Conservation (phyloP, 2,329 filamentous ascomycete species). For the Ceratocystis lukuohia region DNA sequence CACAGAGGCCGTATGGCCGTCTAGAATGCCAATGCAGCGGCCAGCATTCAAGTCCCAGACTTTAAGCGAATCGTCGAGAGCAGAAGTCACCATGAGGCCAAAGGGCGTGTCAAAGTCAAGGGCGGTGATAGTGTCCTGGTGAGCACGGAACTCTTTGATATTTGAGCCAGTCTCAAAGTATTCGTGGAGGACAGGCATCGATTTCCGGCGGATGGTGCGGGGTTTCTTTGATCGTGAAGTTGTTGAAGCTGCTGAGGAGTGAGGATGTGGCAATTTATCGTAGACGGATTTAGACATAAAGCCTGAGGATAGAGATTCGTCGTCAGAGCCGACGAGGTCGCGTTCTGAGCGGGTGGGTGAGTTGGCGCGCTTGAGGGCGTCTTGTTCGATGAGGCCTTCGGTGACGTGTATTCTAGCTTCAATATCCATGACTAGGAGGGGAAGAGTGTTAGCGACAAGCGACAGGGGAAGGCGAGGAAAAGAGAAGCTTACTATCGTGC, state of each 20-base stretch:
- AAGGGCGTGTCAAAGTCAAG: conserved; percentile 97
- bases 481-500: conserved; percentile 57
- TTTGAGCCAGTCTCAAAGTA: conserved; percentile 80
- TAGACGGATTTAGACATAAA: conserved; percentile 99
- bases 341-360: conserved; percentile 40
- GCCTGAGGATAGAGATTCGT: conserved; percentile 27
- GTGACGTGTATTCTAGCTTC: conserved; percentile 49
- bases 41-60: conserved; percentile 96
- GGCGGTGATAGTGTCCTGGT: conserved; percentile 76
- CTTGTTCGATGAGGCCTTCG: conserved; percentile 45
- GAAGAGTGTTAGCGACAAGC: not conserved
- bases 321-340: conserved; percentile 38
- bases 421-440: conserved; percentile 43
- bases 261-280: conserved; percentile 59
- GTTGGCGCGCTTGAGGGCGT: conserved; percentile 41
- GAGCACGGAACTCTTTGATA: conserved; percentile 79
- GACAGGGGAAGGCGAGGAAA: not conserved
- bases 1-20: conserved; percentile 91
- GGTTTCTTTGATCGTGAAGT: conserved; percentile 38
- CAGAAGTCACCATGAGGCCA: conserved; percentile 83
- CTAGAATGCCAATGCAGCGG: conserved; percentile 77
- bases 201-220: conserved; percentile 55
- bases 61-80: conserved; percentile 81
- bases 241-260: conserved; percentile 34
- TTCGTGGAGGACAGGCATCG: conserved; percentile 90